Evolutionary conservation across 1,139 yeast species (phyloP).

Genomic region (Blastobotrys apis): DNA sequence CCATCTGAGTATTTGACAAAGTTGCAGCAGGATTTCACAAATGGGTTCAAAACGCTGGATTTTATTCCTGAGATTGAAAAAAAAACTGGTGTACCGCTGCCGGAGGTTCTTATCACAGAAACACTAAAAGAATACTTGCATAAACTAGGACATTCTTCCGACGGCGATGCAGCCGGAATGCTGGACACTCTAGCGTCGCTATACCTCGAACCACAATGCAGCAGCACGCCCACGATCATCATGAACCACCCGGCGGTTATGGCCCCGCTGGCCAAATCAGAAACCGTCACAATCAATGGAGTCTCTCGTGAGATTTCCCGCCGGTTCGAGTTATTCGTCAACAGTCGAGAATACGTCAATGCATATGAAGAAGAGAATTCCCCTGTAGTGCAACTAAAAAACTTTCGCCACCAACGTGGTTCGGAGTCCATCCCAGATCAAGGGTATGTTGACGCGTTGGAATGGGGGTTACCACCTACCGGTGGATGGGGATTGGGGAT

Average conservation of each 20-base stretch:
- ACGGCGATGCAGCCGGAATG: constrained; percentile 48
- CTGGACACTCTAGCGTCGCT: constrained; percentile 61
- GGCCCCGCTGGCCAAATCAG: constrained; percentile 85
- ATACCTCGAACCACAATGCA: constrained; percentile 62
- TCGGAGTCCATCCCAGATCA: constrained; percentile 69
- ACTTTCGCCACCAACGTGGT: constrained; percentile 31
- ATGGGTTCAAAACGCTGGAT: constrained; percentile 37
- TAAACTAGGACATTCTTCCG: neutral
- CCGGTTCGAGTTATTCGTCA: constrained; percentile 79
- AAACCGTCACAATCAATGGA: constrained; percentile 29
- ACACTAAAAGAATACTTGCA: constrained; percentile 10
- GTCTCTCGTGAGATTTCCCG: constrained; percentile 46
- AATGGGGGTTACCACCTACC: constrained; percentile 94
- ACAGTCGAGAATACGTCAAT: constrained; percentile 78
- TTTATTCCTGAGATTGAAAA: constrained; percentile 49
- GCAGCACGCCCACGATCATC: constrained; percentile 59
- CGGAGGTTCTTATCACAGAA: constrained; percentile 33
- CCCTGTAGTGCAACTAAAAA: constrained; percentile 62
- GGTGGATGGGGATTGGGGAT: constrained; percentile 98
- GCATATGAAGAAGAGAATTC: constrained; percentile 97
- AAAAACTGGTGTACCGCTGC: constrained; percentile 41
- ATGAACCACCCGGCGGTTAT: constrained; percentile 78
- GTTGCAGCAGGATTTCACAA: constrained; percentile 17
- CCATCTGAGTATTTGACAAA: neutral
- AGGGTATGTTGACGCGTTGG: constrained; percentile 68